Conservation (phyloP, 257 asterid species). For the Rauvolfia tetraphylla region DNA sequence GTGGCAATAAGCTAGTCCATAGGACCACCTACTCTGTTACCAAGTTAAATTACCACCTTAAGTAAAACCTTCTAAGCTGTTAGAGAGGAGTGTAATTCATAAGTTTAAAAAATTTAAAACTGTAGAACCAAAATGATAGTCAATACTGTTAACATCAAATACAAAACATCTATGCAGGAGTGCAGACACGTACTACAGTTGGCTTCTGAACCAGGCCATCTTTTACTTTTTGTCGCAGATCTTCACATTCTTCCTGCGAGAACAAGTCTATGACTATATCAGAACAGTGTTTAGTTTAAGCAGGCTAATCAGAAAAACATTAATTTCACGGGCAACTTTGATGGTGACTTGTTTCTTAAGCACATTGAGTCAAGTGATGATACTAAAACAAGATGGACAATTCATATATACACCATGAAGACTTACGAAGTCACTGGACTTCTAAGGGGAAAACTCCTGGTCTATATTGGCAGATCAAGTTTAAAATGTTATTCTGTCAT, state of each 20-base stretch:
- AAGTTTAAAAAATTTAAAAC: neutral
- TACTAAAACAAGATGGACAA: neutral
- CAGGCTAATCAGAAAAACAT: neutral
- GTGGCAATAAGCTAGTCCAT: neutral
- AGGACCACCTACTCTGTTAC: neutral
- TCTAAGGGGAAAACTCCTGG: neutral
- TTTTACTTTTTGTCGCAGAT: conserved; percentile 44
- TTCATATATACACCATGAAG: neutral
- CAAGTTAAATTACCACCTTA: neutral
- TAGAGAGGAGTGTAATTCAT: neutral
- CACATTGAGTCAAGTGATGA: neutral
- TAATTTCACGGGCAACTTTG: conserved; percentile 1
- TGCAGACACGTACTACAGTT: conserved; percentile 51
- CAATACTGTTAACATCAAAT: neutral
- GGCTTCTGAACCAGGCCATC: conserved; percentile 65
- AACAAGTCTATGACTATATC: neutral
- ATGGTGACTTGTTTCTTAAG: neutral
- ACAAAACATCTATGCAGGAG: neutral
- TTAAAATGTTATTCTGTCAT: neutral
- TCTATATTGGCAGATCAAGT: neutral
- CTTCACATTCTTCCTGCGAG: conserved; percentile 72
- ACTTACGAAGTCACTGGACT: neutral
- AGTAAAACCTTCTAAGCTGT: conserved; percentile 1
- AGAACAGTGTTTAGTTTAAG: neutral
- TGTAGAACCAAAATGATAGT: neutral